Conservation (phyloP, 163 green algal genomes). For the Volvox carteri region DNA sequence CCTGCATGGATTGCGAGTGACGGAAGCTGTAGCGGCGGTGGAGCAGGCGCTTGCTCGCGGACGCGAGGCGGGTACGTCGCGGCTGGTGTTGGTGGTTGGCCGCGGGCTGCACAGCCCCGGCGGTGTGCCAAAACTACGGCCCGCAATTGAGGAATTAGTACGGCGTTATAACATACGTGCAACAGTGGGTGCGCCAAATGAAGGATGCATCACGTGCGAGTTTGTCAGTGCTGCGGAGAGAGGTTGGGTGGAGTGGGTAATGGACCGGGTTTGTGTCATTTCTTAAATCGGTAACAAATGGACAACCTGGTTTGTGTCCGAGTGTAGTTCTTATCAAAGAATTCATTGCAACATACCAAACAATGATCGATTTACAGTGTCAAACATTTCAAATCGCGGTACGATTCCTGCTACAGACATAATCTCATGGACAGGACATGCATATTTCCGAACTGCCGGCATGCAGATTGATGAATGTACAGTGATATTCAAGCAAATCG, state of each 20-base stretch:
- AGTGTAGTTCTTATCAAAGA: too few species aligned
- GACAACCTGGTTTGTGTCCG: too few species aligned
- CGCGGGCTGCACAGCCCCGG: constrained; percentile 53
- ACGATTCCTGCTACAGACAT: not conserved
- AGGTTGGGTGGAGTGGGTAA: constrained; percentile 30
- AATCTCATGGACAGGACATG: not conserved
- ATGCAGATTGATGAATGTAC: not conserved
- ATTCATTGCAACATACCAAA: too few species aligned
- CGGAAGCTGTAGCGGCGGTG: not conserved
- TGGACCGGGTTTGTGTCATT: not conserved
- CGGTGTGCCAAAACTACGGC: constrained; percentile 46
- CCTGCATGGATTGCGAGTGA: constrained; percentile 55
- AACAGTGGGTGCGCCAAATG: constrained; percentile 16
- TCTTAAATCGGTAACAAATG: too few species aligned
- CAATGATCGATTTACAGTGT: not conserved
- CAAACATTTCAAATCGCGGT: not conserved
- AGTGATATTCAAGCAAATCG: not conserved
- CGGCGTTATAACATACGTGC: constrained; percentile 19
- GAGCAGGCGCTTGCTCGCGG: not conserved
- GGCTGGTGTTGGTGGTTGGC: constrained; percentile 58
- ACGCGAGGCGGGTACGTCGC: not conserved
- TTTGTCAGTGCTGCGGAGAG: constrained; percentile 11
- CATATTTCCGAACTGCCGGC: not conserved
- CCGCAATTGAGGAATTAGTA: constrained; percentile 45
- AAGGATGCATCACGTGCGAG: constrained; percentile 35